phyloP scores from a whole-genome alignment of 371 early-diverging fungal genomes.

The Cokeromyces recurvatus region DNA sequence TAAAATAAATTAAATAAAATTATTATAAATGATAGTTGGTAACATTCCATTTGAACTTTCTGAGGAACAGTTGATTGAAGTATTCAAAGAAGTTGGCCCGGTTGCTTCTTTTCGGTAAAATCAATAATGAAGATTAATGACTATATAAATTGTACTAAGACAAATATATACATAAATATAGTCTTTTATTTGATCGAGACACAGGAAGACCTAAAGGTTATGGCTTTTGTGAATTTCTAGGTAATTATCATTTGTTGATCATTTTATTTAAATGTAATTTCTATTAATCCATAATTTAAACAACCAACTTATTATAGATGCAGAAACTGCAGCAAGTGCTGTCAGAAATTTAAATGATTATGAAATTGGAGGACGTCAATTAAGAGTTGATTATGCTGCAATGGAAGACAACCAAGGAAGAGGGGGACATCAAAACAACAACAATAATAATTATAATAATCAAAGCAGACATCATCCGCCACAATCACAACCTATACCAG shows the following conservation, averaged over 20 bases:
- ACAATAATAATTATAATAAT: constrained; percentile 15
- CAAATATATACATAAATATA: constrained; percentile 9
- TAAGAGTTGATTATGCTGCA: constrained; percentile 86
- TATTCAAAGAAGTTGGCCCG: constrained; percentile 88
- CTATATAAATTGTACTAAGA: no score
- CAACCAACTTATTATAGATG: no score
- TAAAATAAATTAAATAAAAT: neutral
- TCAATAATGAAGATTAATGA: no score
- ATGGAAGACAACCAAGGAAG: constrained; percentile 37
- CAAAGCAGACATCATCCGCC: constrained; percentile 17
- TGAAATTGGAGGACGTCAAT: constrained; percentile 75
- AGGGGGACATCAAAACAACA: constrained; percentile 17
- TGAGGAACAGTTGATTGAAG: constrained; percentile 85
- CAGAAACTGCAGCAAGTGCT: constrained; percentile 78
- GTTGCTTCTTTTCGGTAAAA: constrained; percentile 69
- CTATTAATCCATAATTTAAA: no score
- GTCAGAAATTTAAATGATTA: constrained; percentile 79
- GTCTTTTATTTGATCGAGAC: constrained; percentile 83
- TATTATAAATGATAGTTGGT: constrained; percentile 47
- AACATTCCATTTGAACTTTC: constrained; percentile 86
- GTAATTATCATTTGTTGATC: constrained; percentile 26
- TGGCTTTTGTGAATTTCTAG: constrained; percentile 85
- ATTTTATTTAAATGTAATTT: neutral
- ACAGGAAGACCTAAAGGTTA: constrained; percentile 89
- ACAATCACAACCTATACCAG: neutral